A percentile compares a stretch with the other conserved stretches of the same genome.
Conservation (phyloP, 371 early-diverging fungal genomes). For the Parasitella parasitica region DNA sequence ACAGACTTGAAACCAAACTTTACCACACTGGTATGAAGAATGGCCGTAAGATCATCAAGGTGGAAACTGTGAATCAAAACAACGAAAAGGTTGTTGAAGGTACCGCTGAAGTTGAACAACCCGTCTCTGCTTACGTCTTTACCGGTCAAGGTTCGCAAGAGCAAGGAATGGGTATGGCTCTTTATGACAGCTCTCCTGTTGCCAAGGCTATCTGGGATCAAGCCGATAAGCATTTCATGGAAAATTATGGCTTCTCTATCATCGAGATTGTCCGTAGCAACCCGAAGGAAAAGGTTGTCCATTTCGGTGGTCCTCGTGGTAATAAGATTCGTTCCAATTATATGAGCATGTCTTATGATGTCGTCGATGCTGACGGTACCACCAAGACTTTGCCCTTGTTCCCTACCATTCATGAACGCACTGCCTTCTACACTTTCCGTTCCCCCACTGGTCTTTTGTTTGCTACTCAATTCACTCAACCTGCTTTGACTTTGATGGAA, state of each 20-base stretch:
- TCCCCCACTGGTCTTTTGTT: conserved; percentile 90
- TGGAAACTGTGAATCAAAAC: conserved; percentile 88
- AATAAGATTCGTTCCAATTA: conserved; percentile 88
- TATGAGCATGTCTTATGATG: conserved; percentile 89
- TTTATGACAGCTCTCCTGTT: conserved; percentile 82
- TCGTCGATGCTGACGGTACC: conserved; percentile 71
- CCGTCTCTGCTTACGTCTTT: conserved; percentile 89
- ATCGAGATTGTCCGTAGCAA: conserved; percentile 93
- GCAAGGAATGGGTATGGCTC: conserved; percentile 95
- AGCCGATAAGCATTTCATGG: conserved; percentile 87
- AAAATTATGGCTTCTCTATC: conserved; percentile 90
- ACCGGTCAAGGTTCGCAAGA: conserved; percentile 98
- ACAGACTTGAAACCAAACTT: conserved; percentile 85
- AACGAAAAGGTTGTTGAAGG: conserved; percentile 88
- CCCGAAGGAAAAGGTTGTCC: conserved; percentile 86
- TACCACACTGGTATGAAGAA: conserved; percentile 96
- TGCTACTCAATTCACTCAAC: conserved; percentile 97
- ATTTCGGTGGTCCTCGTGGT: conserved; percentile 94
- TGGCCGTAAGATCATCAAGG: conserved; percentile 93
- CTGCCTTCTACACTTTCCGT: conserved; percentile 86
- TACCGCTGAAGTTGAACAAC: conserved; percentile 92
- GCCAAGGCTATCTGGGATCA: conserved; percentile 92
- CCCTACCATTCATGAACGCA: conserved; percentile 84
- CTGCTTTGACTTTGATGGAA: conserved; percentile 90
- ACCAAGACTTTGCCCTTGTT: conserved; percentile 82